These are phyloP conservation scores for Phlyctochytrium arcticum DNA, from an alignment of 192 early-diverging fungal species.

Conservation along the genomic window DNA sequence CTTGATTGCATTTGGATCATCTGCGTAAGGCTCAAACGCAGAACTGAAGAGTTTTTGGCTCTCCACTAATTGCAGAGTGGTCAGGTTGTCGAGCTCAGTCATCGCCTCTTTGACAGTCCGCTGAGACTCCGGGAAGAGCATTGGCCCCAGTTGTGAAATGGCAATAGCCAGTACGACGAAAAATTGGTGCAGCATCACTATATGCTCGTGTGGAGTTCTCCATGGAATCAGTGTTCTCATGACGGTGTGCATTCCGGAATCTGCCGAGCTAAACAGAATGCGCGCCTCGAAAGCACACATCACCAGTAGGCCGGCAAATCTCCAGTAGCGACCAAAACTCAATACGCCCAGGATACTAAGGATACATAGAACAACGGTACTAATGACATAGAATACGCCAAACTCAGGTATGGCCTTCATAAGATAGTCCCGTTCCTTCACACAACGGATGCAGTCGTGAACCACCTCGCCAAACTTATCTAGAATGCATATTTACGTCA, in stretches of 20 bases:
- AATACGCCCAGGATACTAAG: slow-evolving; percentile 34
- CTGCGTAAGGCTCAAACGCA: slow-evolving; percentile 34
- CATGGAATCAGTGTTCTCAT: slow-evolving; percentile 21
- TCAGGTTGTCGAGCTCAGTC: slow-evolving; percentile 34
- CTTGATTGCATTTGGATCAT: slow-evolving; percentile 21
- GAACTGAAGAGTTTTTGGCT: slow-evolving; percentile 6
- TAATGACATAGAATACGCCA: slow-evolving; percentile 32
- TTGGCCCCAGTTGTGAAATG: slow-evolving; percentile 43
- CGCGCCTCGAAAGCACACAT: slow-evolving; percentile 30
- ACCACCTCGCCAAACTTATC: slow-evolving; percentile 35
- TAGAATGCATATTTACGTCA: slow-evolving; percentile 9
- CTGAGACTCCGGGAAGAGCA: slow-evolving; percentile 30
- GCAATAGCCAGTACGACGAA: slow-evolving; percentile 42
- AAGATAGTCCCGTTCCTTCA: slow-evolving; percentile 38
- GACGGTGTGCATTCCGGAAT: background rate
- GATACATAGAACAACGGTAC: slow-evolving; percentile 24
- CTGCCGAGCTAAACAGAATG: slow-evolving; percentile 11
- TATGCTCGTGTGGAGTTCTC: slow-evolving; percentile 37
- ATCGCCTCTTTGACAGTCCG: slow-evolving; percentile 2
- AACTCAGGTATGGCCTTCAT: slow-evolving; percentile 7
- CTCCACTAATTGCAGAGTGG: slow-evolving; percentile 34
- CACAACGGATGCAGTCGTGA: slow-evolving; percentile 33
- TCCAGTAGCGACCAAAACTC: slow-evolving; percentile 44
- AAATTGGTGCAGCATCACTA: slow-evolving; percentile 41
- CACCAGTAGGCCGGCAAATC: slow-evolving; percentile 27